Percentiles rank a stretch among this genome's conserved stretches.
Conservation (phyloP, 2,329 filamentous ascomycete genomes). For the Epichloe sp. region DNA sequence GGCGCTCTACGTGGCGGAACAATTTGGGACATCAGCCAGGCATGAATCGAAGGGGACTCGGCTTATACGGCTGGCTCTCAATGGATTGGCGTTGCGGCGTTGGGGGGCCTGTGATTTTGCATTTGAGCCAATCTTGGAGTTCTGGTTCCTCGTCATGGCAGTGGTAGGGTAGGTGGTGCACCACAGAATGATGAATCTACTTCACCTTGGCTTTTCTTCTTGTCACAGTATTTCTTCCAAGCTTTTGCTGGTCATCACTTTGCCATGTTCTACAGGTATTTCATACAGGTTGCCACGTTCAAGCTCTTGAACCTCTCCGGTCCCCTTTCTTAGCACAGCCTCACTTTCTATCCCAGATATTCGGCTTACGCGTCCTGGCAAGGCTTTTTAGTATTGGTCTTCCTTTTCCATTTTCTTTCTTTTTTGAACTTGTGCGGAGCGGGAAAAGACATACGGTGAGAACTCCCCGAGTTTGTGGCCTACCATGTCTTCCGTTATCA, state of each 20-base stretch:
- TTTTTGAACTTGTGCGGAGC: neutral
- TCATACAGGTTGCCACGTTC: neutral
- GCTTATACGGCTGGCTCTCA: neutral
- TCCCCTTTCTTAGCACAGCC: slow-evolving; percentile 7
- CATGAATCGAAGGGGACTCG: neutral
- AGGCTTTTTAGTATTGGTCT: neutral
- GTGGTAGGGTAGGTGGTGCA: neutral
- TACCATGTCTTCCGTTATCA: slow-evolving; percentile 90
- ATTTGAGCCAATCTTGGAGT: neutral
- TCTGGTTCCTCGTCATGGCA: neutral
- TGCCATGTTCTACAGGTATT: neutral
- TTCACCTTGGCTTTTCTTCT: neutral
- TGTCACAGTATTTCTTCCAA: neutral
- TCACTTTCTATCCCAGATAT: slow-evolving; percentile 36
- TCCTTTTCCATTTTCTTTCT: neutral
- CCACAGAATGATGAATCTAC: neutral
- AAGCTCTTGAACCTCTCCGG: neutral
- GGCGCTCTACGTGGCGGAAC: too few species aligned
- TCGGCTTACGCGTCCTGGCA: slow-evolving; percentile 42
- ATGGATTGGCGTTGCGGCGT: neutral
- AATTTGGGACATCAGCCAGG: neutral
- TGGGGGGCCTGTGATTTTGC: neutral
- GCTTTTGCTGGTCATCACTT: neutral
- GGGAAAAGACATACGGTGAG: slow-evolving; percentile 51
- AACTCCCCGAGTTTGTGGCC: slow-evolving; percentile 93